These are phyloP conservation scores for Escovopsis sp. DNA, from an alignment of 2,329 filamentous ascomycete species.

Conservation along the genomic window DNA sequence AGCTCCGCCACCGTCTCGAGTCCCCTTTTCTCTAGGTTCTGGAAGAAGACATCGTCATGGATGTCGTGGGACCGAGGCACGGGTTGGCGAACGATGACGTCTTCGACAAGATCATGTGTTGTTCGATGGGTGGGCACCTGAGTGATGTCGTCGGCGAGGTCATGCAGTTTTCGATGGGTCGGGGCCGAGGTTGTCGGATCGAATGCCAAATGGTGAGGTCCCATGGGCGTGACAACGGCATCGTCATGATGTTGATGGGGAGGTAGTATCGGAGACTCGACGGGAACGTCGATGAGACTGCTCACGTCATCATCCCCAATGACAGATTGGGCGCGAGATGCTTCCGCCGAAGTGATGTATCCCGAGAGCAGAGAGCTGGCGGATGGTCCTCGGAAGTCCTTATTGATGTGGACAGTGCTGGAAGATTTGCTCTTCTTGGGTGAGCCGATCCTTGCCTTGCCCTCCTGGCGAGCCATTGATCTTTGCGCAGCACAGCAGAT, in stretches of 20 bases:
- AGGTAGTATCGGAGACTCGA: not conserved
- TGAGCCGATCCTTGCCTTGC: not conserved
- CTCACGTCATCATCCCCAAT: not conserved
- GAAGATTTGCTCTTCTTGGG: not conserved
- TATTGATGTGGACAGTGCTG: not conserved
- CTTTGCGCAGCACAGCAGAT: constrained; percentile 5
- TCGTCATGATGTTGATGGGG: not conserved
- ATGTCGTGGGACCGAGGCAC: not conserved
- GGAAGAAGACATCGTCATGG: constrained; percentile 1
- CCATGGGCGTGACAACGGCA: not conserved
- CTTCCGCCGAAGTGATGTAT: not conserved
- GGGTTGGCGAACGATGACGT: not conserved
- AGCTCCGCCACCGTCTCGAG: too few relatives aligned
- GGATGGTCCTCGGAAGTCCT: not conserved
- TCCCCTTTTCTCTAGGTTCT: not conserved
- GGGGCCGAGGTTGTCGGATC: not conserved
- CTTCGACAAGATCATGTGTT: not conserved
- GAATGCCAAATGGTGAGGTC: not conserved
- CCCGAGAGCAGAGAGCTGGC: not conserved
- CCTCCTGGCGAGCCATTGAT: not conserved
- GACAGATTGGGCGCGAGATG: not conserved
- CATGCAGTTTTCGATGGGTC: not conserved
- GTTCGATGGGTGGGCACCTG: not conserved
- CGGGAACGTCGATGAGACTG: not conserved
- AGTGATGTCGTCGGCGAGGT: not conserved